A percentile compares a stretch with the other conserved stretches of the same genome.
phyloP scores from a whole-genome alignment of 495 filamentous ascomycete genomes.

The Daldinia caldariorum region DNA sequence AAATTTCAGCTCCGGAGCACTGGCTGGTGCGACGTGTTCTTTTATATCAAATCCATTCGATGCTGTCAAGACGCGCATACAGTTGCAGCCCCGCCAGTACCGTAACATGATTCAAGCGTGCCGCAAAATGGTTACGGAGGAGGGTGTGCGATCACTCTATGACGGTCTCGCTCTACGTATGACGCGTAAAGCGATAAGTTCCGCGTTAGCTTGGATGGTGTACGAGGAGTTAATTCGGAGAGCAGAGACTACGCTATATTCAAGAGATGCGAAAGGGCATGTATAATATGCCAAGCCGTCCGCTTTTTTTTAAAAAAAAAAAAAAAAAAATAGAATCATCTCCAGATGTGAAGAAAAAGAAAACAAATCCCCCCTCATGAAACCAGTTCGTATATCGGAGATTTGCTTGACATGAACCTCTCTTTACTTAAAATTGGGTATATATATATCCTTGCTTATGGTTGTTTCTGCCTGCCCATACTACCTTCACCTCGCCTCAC shows the following conservation, averaged over 20 bases:
- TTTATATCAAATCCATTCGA: conserved; percentile 96
- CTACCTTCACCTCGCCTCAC: not conserved
- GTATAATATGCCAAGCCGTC: conserved; percentile 24
- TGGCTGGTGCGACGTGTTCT: conserved; percentile 84
- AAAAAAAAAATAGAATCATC: conserved; percentile 15
- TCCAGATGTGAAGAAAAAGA: conserved; percentile 2
- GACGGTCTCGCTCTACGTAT: conserved; percentile 89
- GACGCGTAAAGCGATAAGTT: conserved; percentile 89
- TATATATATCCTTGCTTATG: conserved; percentile 25
- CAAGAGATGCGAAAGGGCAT: conserved; percentile 32
- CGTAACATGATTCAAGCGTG: conserved; percentile 83
- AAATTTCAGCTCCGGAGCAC: conserved; percentile 82
- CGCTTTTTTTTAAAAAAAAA: not conserved
- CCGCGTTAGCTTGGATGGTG: conserved; percentile 92
- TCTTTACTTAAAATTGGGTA: conserved; percentile 11
- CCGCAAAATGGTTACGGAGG: conserved; percentile 79
- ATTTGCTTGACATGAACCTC: not conserved
- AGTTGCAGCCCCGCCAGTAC: conserved; percentile 86
- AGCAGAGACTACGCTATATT: conserved; percentile 72
- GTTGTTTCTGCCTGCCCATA: conserved; percentile 5
- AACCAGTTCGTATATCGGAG: conserved; percentile 3
- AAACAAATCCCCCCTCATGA: conserved; percentile 27
- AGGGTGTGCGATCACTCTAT: conserved; percentile 82
- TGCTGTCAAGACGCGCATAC: conserved; percentile 92
- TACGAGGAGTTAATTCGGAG: conserved; percentile 91